phyloP scores from a whole-genome alignment of 352 stramenopile genomes.

The Globisporangium emineosum region DNA sequence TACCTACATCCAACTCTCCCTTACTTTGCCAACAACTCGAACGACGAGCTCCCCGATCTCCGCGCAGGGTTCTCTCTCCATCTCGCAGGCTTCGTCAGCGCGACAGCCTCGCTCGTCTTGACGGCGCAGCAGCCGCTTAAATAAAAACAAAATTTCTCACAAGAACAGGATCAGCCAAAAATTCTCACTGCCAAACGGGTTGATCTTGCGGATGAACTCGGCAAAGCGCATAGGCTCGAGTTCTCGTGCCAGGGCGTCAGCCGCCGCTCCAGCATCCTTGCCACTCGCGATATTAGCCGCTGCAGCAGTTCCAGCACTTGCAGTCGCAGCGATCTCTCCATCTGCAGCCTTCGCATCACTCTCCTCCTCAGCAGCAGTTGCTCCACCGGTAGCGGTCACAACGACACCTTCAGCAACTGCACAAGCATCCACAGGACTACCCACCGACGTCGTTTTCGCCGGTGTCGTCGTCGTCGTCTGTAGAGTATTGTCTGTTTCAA shows the following conservation, averaged over 20 bases:
- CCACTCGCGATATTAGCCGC: not conserved
- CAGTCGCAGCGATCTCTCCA: not conserved
- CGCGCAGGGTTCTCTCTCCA: no score
- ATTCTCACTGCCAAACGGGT: not conserved
- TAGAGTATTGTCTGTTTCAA: not conserved
- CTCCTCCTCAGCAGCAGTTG: not conserved
- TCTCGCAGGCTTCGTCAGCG: no score
- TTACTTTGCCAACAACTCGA: no score
- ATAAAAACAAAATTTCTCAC: not conserved
- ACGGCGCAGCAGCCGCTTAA: not conserved
- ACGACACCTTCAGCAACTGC: not conserved
- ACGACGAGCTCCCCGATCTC: no score
- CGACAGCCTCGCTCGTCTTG: not conserved
- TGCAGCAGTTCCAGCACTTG: not conserved
- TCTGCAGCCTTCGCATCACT: not conserved
- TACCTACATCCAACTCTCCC: no score
- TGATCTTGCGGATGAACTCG: constrained; percentile 2
- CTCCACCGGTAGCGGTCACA: not conserved
- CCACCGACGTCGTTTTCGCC: not conserved
- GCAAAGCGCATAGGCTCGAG: not conserved
- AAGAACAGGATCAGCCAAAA: not conserved
- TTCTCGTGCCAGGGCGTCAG: not conserved
- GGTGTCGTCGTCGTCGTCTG: not conserved
- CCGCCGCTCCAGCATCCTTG: not conserved
- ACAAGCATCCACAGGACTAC: not conserved